These are phyloP conservation scores for Thinopyrum obtusiflorum DNA, from an alignment of 202 grass and related monocot genomes.

Conservation along the genomic window DNA sequence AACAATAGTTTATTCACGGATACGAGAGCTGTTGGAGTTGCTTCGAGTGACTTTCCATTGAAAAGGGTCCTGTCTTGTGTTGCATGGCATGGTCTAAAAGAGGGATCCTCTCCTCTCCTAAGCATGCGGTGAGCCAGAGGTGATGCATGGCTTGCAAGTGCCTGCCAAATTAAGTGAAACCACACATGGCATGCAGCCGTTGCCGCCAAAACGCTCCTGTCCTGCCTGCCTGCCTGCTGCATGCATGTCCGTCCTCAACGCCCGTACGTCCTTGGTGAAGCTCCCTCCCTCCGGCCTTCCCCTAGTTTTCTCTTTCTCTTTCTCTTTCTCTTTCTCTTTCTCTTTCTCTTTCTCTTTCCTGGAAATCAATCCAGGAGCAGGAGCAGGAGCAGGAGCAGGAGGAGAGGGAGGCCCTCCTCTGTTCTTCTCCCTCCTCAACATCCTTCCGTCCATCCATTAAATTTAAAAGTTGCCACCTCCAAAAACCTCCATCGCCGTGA, in stretches of 20 bases:
- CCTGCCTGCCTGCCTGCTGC: no score
- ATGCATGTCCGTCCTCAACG: background rate
- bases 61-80: no score
- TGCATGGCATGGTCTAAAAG: no score
- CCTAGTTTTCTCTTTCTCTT: background rate
- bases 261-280: background rate
- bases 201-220: constrained; percentile 33
- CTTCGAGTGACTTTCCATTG: no score
- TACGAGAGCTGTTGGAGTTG: no score
- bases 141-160: background rate
- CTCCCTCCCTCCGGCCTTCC: background rate
- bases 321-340: background rate
- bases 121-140: background rate
- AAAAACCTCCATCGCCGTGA: background rate
- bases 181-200: background rate
- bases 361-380: background rate
- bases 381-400: constrained; percentile 10
- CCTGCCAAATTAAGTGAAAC: background rate
- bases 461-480: background rate
- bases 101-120: constrained; percentile 9
- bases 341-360: background rate
- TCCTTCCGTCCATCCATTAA: constrained; percentile 11
- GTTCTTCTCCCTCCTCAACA: constrained; percentile 35
- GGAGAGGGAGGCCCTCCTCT: constrained; percentile 43
- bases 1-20: no score